Evolutionary conservation across 305 asterid species (phyloP).

Genomic region (Salvia sclarea): DNA sequence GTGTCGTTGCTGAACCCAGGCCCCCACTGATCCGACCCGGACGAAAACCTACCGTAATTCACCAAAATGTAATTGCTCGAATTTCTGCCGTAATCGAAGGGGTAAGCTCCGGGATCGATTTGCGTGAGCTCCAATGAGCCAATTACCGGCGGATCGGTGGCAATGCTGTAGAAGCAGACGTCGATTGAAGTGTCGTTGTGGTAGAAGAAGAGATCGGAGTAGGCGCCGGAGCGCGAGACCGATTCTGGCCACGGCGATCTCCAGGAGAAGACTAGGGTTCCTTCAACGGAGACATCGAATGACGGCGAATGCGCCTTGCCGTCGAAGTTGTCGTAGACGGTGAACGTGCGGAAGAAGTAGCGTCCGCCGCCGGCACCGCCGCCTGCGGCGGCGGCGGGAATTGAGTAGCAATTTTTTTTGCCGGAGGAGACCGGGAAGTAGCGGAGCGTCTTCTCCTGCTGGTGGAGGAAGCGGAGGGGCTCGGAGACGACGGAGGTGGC

Average conservation of each 20-base stretch:
- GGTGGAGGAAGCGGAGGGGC: slow-evolving; percentile 68
- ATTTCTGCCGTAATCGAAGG: slow-evolving; percentile 33
- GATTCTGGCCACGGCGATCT: slow-evolving; percentile 82
- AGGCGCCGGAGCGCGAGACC: slow-evolving; percentile 76
- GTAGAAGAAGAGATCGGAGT: slow-evolving; percentile 79
- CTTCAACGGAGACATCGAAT: slow-evolving; percentile 89
- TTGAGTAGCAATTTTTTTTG: slow-evolving; percentile 80
- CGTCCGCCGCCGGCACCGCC: slow-evolving; percentile 44
- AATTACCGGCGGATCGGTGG: slow-evolving; percentile 86
- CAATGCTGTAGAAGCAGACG: slow-evolving; percentile 90
- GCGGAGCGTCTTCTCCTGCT: slow-evolving; percentile 85
- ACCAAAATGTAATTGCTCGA: slow-evolving; percentile 63
- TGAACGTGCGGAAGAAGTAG: slow-evolving; percentile 73
- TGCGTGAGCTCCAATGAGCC: slow-evolving; percentile 68
- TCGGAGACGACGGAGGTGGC: slow-evolving; percentile 73
- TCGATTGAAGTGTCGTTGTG: slow-evolving; percentile 55
- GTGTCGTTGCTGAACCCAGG: slow-evolving; percentile 87
- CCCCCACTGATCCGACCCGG: slow-evolving; percentile 92
- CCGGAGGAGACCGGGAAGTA: slow-evolving; percentile 78
- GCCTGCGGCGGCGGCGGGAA: slow-evolving; percentile 44
- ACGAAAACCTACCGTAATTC: slow-evolving; percentile 85
- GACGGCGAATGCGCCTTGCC: slow-evolving; percentile 87
- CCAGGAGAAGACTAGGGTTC: slow-evolving; percentile 87
- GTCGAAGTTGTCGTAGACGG: slow-evolving; percentile 82
- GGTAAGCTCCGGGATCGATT: slow-evolving; percentile 59